Evolutionary conservation across 768 basidiomycete species (phyloP), one percentile per base, ranked within the genome.

Genomic region (Leucosporidium creatinivorum): DNA sequence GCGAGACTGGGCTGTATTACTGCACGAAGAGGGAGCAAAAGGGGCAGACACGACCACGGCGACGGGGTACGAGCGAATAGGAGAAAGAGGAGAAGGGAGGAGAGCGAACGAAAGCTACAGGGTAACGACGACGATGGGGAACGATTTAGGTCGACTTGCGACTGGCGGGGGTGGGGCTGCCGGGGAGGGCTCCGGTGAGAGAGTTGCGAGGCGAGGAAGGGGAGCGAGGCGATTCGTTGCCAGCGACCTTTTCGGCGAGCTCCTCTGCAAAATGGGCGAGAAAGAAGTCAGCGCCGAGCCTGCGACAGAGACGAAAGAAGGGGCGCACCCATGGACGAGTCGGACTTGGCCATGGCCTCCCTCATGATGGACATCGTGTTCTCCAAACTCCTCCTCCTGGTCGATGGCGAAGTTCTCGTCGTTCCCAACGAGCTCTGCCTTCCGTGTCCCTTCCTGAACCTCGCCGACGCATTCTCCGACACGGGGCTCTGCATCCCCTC

Each of bases 321-420:
- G 33, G 13, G 58, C 68, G 44, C 23, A 65, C 68, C 73, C 65
- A 75, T 72, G 30, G 65, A 65, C 54, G 63, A 55, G 50, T 75
- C 74, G 36, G 73, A 62, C 62, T 72, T 72, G 50, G 94, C 93
- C 79, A 88, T 86, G 9, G 89, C 94, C 73, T 91, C 91, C 79
- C 93, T 87, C 75, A 98, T 94, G 77, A 97, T 84, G 69, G 87
- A 87, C 82, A 93, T 92, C 61, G 96, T 98, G 77, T 89, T 93
- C 82, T 97, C 94, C 77, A 98, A 78, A 77, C 89, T 91, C 77
- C 94, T 81, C 79, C 94, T 82, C 72, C 96, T 81, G 59, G 88
- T 98, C 77, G 90, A 93, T 19, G 96, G 94, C 75, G 88, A 89
- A 60, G 93, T 94, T 85, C 87, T 88, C 71, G 93, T 97, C 71